Conservation (phyloP, 2,329 filamentous ascomycete species). For the Penicillium psychrosexuale region DNA sequence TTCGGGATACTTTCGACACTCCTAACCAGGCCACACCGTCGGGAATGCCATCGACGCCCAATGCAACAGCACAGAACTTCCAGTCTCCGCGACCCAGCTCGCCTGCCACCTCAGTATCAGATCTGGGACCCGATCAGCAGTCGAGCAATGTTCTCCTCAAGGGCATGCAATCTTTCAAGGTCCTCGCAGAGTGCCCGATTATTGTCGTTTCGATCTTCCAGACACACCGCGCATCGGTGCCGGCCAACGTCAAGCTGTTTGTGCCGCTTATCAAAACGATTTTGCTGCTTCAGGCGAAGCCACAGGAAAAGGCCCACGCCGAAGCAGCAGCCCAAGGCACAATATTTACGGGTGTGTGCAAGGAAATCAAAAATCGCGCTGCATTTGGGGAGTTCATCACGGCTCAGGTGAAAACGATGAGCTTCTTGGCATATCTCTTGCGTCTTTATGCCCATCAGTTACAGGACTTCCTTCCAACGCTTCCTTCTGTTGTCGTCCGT, state of each 20-base stretch:
- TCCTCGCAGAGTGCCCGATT: slow-evolving; percentile 94
- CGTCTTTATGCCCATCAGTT: slow-evolving; percentile 83
- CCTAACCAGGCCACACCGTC: slow-evolving; percentile 56
- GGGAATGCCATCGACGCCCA: slow-evolving; percentile 53
- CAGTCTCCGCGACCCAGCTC: slow-evolving; percentile 88
- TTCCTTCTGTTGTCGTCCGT: slow-evolving; percentile 87
- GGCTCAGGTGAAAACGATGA: slow-evolving; percentile 99
- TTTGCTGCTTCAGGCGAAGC: slow-evolving; percentile 81
- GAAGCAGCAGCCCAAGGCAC: slow-evolving; percentile 76
- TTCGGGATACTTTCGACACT: slow-evolving; percentile 91
- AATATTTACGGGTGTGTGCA: slow-evolving; percentile 89
- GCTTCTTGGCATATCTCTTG: slow-evolving; percentile 89
- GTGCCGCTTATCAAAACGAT: slow-evolving; percentile 92
- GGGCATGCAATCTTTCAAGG: slow-evolving; percentile 99
- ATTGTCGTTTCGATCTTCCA: slow-evolving; percentile 99
- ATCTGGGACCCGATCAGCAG: slow-evolving; percentile 79
- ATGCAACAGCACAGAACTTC: slow-evolving; percentile 60
- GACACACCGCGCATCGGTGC: slow-evolving; percentile 75
- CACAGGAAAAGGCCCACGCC: slow-evolving; percentile 85
- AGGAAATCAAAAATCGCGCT: slow-evolving; percentile 85
- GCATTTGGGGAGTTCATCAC: slow-evolving; percentile 98
- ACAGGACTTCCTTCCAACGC: slow-evolving; percentile 76
- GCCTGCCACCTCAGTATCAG: slow-evolving; percentile 74
- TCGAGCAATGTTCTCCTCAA: slow-evolving; percentile 77
- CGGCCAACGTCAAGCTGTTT: slow-evolving; percentile 83